Percentiles rank a stretch among this genome's conserved stretches.
These are phyloP conservation scores for Penicillium turbatum DNA, from an alignment of 495 filamentous ascomycete species.

Conservation along the genomic window DNA sequence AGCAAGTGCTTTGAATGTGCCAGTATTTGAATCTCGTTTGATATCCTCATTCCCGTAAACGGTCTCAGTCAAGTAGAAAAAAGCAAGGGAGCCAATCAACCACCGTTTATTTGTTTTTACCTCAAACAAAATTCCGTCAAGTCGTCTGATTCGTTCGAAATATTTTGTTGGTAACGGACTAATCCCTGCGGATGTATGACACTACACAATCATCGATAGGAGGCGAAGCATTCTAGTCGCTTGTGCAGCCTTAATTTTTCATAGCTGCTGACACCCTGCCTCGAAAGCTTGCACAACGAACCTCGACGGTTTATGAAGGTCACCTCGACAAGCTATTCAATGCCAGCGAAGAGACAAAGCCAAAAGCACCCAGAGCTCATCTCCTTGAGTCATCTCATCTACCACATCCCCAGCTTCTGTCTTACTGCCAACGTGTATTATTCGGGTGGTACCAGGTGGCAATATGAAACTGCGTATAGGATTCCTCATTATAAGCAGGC, in stretches of 20 bases:
- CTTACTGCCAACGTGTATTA: neutral
- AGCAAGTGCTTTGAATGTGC: neutral
- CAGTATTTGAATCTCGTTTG: neutral
- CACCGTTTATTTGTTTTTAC: neutral
- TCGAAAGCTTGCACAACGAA: constrained; percentile 9
- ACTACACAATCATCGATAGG: constrained; percentile 18
- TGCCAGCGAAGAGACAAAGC: neutral
- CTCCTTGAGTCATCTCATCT: constrained; percentile 1
- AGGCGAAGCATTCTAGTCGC: constrained; percentile 16
- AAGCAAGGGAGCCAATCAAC: neutral
- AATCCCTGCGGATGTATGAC: constrained; percentile 22
- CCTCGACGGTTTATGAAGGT: neutral
- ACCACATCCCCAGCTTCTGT: constrained; percentile 2
- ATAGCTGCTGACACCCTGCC: constrained; percentile 13
- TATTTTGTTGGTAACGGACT: constrained; percentile 3
- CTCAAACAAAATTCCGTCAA: neutral
- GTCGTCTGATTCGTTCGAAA: constrained; percentile 12
- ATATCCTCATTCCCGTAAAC: neutral
- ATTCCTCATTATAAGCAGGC: neutral
- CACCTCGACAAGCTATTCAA: constrained; percentile 1
- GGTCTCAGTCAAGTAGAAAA: neutral
- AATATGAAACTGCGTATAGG: constrained; percentile 9
- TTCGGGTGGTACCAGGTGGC: constrained; percentile 24
- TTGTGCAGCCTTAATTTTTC: constrained; percentile 12
- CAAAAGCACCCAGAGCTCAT: neutral